Evolutionary conservation across 306 rosid species (phyloP).

Genomic region (Prosopis cineraria): DNA sequence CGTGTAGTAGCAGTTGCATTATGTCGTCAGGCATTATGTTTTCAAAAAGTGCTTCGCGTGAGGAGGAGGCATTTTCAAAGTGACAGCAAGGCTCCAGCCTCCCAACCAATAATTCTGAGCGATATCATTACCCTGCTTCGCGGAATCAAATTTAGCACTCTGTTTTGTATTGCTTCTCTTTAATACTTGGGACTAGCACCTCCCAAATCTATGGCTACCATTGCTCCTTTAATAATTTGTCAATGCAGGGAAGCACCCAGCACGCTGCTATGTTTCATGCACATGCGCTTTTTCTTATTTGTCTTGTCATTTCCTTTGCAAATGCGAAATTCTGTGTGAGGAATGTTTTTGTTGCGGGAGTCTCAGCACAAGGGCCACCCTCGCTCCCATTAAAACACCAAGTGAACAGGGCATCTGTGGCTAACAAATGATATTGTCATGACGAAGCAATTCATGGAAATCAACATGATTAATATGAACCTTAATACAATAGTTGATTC

Average conservation of each 20-base stretch:
- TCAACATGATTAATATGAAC: background rate
- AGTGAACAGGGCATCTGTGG: background rate
- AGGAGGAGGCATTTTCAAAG: constrained; percentile 33
- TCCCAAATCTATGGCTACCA: background rate
- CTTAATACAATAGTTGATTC: background rate
- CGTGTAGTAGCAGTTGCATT: constrained; percentile 22
- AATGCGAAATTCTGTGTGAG: background rate
- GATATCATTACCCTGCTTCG: constrained; percentile 28
- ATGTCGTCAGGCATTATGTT: constrained; percentile 41
- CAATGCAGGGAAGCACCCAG: constrained; percentile 2
- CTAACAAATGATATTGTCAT: background rate
- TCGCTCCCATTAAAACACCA: background rate
- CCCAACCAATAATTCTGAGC: constrained; percentile 17
- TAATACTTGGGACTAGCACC: background rate
- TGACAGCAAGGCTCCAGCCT: constrained; percentile 29
- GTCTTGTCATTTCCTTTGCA: background rate
- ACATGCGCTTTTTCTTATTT: constrained; percentile 17
- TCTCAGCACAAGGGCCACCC: background rate
- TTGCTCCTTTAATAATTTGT: background rate
- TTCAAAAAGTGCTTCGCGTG: constrained; percentile 15
- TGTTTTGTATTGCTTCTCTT: constrained; percentile 17
- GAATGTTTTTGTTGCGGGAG: background rate
- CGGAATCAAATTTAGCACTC: constrained; percentile 20
- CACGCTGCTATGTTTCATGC: constrained; percentile 7
- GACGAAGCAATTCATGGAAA: background rate